Base-by-base conservation (phyloP, 306 rosid species). In the Dryas drummondii region DNA sequence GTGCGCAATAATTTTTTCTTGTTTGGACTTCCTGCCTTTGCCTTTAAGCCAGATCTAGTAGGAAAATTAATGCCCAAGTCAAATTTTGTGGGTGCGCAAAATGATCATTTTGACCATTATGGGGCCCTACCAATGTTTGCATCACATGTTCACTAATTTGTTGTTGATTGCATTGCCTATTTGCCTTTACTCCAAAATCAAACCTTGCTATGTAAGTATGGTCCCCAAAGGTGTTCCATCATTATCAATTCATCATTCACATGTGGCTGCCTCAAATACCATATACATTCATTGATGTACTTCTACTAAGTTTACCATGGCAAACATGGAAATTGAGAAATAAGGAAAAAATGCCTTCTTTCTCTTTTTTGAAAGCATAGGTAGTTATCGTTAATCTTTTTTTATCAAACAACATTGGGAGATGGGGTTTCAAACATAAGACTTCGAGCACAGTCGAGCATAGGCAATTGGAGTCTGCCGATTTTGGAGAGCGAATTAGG, bases 51-150 rank as follows among this genome's bases (percentile, higher is more conserved):
- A 10, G 56, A 16, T 27, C 66, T 59, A 8, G 55, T 44, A 1
- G 19, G 68, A 73, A 59, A 62, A 59, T 60, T 73, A 17, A 48
- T 15, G 47, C 40, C 15, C 48, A 59, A 59, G 76, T 73, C 76
- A 73, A 73, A 5, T 15, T 45, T 59, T 73, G 68, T 16, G 68
- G 76, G 76, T 73, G 68, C 52, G 76, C 17, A 59, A 12, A 32
- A 26, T 59, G 48, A 59, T 58, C 61, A 59, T 9, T 72, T 59
- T 9, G 68, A 58, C 11, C 76, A 46, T 3, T 72, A 7, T 47
- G 37, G 76, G 76, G 16, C 26, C n/a, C 64, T 12, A 7, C 1
- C 22, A 45, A 32, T 32, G 37, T 32, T 1, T 32, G 3, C 3
- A 22, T 32, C 37, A 32, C 37, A 32, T 22, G 65, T 72, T 47